Evolutionary conservation across 208 protist species (phyloP).

Genomic region (Spongospora subterranea): DNA sequence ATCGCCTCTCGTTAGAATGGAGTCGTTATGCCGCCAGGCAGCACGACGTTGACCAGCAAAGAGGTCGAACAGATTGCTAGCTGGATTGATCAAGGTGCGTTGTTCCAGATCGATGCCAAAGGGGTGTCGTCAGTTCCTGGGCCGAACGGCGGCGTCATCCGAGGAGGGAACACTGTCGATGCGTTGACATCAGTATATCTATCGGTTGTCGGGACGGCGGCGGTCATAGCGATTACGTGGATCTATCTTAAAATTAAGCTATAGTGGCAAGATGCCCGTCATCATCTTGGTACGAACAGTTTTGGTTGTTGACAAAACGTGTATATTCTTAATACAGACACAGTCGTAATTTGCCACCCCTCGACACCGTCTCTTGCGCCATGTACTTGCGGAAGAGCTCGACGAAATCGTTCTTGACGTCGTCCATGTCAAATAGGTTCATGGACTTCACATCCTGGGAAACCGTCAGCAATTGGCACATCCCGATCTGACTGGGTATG

Average conservation of each 20-base stretch:
- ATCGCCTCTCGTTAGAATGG: background rate
- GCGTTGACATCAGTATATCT: background rate
- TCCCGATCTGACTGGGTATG: background rate
- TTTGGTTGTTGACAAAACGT: background rate
- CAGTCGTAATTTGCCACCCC: conserved; percentile 20
- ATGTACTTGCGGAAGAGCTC: conserved; percentile 21
- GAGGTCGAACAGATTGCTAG: background rate
- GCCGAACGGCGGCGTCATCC: conserved; percentile 14
- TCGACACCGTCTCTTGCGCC: background rate
- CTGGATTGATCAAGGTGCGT: conserved; percentile 22
- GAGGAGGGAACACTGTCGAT: conserved; percentile 22
- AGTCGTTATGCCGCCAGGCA: background rate
- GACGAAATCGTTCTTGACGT: background rate
- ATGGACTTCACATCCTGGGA: conserved; percentile 26
- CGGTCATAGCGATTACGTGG: background rate
- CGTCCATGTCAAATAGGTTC: conserved; percentile 43
- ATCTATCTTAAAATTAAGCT: background rate
- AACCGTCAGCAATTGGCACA: background rate
- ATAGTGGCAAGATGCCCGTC: background rate
- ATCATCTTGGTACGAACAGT: background rate
- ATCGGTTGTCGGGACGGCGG: background rate
- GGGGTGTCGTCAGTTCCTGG: conserved; percentile 5
- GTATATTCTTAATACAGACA: background rate
- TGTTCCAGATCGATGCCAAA: background rate
- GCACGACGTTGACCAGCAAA: background rate